These are phyloP conservation scores for Hemisphaericaspora nanyangensis DNA, from an alignment of 805 yeast species.

Conservation along the genomic window DNA sequence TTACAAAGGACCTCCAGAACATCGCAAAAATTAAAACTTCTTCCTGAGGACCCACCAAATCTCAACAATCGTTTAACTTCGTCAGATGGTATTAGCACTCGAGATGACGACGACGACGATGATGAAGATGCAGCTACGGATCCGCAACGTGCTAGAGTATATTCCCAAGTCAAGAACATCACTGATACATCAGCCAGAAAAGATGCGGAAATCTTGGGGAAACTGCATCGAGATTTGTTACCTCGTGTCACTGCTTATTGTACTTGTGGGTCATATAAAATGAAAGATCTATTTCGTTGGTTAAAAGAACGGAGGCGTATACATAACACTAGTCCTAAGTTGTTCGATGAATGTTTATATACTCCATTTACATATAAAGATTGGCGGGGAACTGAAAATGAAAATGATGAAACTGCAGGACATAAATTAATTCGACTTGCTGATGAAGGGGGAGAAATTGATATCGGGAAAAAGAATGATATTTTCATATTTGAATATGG, in stretches of 20 bases:
- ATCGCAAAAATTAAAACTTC: conserved; percentile 64
- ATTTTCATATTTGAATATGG: conserved; percentile 93
- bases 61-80: conserved; percentile 2
- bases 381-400: conserved; percentile 47
- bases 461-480: conserved; percentile 77
- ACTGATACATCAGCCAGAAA: conserved; percentile 85
- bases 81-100: conserved; percentile 27
- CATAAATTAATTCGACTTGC: conserved; percentile 61
- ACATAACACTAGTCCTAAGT: conserved; percentile 76
- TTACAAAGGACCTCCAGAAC: conserved; percentile 75
- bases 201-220: conserved; percentile 92
- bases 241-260: conserved; percentile 97
- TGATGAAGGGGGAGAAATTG: conserved; percentile 94
- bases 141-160: conserved; percentile 39
- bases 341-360: conserved; percentile 92
- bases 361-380: conserved; percentile 84
- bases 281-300: conserved; percentile 86
- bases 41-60: conserved; percentile 46
- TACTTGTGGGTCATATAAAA: conserved; percentile 86
- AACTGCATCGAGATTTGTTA: conserved; percentile 73
- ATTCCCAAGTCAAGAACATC: conserved; percentile 79
- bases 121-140: conserved; percentile 22
- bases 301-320: conserved; percentile 69
- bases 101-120: conserved; percentile 30
- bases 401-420: conserved; percentile 13